Conservation (phyloP, 192 early-diverging fungal genomes). For the Backusella sp. region DNA sequence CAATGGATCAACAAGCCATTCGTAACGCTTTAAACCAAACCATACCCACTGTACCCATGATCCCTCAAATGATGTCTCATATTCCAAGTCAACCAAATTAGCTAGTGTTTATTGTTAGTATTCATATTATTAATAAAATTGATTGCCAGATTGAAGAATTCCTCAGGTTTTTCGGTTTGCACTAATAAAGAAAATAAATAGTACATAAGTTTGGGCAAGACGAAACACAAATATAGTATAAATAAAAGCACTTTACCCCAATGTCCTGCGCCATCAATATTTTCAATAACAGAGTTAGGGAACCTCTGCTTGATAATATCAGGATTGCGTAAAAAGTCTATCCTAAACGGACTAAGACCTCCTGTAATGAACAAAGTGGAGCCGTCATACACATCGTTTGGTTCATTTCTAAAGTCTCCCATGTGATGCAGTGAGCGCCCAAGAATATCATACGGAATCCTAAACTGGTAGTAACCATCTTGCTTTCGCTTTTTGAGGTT, state of each 20-base stretch:
- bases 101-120: neutral
- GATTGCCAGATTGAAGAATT: slow-evolving; percentile 50
- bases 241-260: slow-evolving; percentile 60
- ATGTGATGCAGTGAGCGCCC: slow-evolving; percentile 51
- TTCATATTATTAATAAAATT: neutral
- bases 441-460: slow-evolving; percentile 73
- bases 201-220: neutral
- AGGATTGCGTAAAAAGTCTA: slow-evolving; percentile 35
- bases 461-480: slow-evolving; percentile 51
- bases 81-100: neutral
- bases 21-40: slow-evolving; percentile 48
- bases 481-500: slow-evolving; percentile 71
- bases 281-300: slow-evolving; percentile 60
- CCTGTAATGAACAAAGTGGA: slow-evolving; percentile 84
- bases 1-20: slow-evolving; percentile 48
- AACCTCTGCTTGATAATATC: slow-evolving; percentile 69
- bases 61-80: slow-evolving; percentile 36
- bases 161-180: slow-evolving; percentile 71
- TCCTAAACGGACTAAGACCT: slow-evolving; percentile 62
- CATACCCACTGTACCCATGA: slow-evolving; percentile 12
- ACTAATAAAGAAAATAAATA: slow-evolving; percentile 28
- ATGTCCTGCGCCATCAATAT: slow-evolving; percentile 79
- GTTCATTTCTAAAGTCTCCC: slow-evolving; percentile 47
- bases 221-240: neutral
- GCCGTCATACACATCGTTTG: slow-evolving; percentile 45